A percentile compares a stretch with the other conserved stretches of the same genome.
These are phyloP conservation scores for Capronia coronata DNA, from an alignment of 2,329 filamentous ascomycete species.

Conservation along the genomic window DNA sequence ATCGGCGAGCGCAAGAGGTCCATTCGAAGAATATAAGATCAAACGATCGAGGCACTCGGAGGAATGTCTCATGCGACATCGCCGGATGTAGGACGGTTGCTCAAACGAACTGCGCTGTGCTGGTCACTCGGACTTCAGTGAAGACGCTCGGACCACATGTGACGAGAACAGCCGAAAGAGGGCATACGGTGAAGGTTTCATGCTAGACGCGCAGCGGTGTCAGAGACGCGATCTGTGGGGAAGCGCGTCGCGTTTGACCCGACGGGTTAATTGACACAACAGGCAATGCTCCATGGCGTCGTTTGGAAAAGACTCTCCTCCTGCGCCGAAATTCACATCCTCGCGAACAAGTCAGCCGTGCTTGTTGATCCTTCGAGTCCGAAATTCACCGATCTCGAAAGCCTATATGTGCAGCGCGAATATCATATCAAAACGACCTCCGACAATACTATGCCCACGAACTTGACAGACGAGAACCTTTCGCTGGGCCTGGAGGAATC, in stretches of 20 bases:
- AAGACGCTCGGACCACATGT: not conserved
- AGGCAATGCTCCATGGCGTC: too few species aligned
- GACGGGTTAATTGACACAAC: not conserved
- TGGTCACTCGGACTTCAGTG: not conserved
- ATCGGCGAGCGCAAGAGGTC: not conserved
- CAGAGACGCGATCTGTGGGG: constrained; percentile 4
- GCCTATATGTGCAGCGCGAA: not conserved
- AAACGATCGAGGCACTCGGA: constrained; percentile 9
- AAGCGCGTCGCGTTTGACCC: constrained; percentile 4
- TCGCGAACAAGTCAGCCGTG: not conserved
- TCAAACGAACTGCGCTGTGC: constrained; percentile 4
- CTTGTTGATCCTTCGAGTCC: too few species aligned
- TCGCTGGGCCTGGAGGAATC: not conserved
- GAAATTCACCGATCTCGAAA: constrained; percentile 2
- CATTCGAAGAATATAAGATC: constrained; percentile 6
- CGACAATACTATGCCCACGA: not conserved
- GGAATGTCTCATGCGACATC: constrained; percentile 21
- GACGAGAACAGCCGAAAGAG: not conserved
- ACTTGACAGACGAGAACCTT: not conserved
- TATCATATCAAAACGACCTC: not conserved
- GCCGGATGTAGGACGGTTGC: constrained; percentile 6
- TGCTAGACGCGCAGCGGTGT: not conserved
- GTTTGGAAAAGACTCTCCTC: not conserved
- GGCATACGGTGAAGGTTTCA: not conserved
- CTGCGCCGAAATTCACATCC: not conserved